Conservation (phyloP, 169 alveolate genomes). For the Cryptosporidium parvum region DNA sequence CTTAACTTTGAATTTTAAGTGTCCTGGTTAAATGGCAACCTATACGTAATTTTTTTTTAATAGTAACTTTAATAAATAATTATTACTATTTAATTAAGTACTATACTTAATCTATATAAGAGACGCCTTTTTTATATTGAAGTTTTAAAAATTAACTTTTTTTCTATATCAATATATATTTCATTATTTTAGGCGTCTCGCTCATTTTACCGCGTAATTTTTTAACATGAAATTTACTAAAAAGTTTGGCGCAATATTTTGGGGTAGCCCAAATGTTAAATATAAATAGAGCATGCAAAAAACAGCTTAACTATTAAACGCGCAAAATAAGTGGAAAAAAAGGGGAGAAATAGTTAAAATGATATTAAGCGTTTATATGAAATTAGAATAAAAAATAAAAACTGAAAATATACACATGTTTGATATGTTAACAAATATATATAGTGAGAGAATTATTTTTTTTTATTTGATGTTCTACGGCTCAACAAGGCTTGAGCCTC, state of each 20-base stretch:
- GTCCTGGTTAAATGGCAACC: not conserved
- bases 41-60: not conserved
- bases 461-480: constrained; percentile 33
- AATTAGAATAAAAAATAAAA: not conserved
- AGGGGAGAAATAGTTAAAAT: not conserved
- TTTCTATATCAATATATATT: not conserved
- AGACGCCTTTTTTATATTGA: not conserved
- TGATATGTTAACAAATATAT: not conserved
- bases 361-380: not conserved
- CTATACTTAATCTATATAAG: not conserved
- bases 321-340: not conserved
- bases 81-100: constrained; percentile 6
- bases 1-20: constrained; percentile 6
- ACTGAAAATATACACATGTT: not conserved
- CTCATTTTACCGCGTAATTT: not conserved
- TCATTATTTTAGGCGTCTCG: not conserved
- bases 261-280: no score
- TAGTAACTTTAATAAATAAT: not conserved
- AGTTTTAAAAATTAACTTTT: constrained; percentile 1
- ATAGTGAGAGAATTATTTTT: constrained; percentile 4
- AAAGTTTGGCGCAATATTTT: not conserved
- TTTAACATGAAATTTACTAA: no score
- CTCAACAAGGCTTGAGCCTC: constrained; percentile 48
- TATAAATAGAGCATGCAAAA: not conserved
- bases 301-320: not conserved